These are phyloP conservation scores for Drosera spatulata DNA, from an alignment of 179 eudicot genomes.

Conservation along the genomic window DNA sequence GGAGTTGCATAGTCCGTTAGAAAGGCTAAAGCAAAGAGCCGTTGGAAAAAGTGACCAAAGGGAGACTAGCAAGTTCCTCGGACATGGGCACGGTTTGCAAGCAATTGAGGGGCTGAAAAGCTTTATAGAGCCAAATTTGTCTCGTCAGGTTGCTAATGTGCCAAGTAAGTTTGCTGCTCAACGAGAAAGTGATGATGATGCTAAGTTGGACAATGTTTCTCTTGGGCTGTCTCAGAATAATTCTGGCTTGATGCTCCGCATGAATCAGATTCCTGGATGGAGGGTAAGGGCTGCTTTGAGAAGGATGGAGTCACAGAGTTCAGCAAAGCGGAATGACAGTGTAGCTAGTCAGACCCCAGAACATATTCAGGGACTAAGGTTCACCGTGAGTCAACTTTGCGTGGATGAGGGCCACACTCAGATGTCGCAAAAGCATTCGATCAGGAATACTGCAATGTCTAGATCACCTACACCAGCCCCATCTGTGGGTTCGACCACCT, in stretches of 20 bases:
- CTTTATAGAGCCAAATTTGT: not conserved
- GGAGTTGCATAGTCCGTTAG: constrained; percentile 7
- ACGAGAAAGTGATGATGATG: constrained; percentile 3
- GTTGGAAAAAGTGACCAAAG: not conserved
- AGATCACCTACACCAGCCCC: constrained; percentile 9
- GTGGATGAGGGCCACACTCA: constrained; percentile 8
- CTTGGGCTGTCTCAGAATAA: not conserved
- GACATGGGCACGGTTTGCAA: constrained; percentile 3
- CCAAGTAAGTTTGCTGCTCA: constrained; percentile 1
- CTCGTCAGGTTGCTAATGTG: not conserved
- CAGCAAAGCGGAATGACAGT: constrained; percentile 5
- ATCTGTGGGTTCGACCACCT: constrained; percentile 9
- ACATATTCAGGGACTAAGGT: constrained; percentile 16
- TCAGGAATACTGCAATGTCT: constrained; percentile 6
- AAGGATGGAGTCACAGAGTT: constrained; percentile 12
- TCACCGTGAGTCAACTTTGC: constrained; percentile 8
- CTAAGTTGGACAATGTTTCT: not conserved
- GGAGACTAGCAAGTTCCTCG: constrained; percentile 3
- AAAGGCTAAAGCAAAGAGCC: not conserved
- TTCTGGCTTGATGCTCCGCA: not conserved
- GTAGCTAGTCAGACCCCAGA: constrained; percentile 12
- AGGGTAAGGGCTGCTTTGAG: constrained; percentile 8
- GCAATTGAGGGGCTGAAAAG: not conserved
- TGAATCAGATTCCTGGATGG: constrained; percentile 9
- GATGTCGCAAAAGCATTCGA: constrained; percentile 1